Evolutionary conservation across 495 filamentous ascomycete genomes (phyloP).

Genomic region (Annulohypoxylon nitens): DNA sequence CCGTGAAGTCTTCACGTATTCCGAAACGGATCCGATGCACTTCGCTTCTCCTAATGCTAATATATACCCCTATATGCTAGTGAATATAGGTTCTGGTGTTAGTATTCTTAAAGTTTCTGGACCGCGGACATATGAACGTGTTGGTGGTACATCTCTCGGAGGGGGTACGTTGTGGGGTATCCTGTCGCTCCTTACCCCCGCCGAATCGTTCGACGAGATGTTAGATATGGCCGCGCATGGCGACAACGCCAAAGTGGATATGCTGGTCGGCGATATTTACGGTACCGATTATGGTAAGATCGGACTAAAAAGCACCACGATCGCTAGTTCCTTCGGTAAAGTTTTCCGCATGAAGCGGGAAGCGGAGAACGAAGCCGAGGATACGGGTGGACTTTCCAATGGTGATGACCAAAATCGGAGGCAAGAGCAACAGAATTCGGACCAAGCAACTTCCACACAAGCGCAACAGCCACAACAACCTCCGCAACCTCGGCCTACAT

Average conservation of each 20-base stretch:
- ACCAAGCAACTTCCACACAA: constrained; percentile 33
- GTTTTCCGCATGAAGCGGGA: constrained; percentile 86
- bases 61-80: constrained; percentile 95
- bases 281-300: constrained; percentile 96
- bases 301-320: constrained; percentile 90
- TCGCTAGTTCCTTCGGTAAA: constrained; percentile 96
- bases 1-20: constrained; percentile 95
- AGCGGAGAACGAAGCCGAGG: constrained; percentile 82
- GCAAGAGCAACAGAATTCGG: constrained; percentile 31
- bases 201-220: constrained; percentile 95
- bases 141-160: constrained; percentile 94
- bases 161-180: constrained; percentile 97
- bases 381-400: constrained; percentile 72
- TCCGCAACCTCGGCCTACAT: constrained; percentile 33
- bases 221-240: constrained; percentile 91
- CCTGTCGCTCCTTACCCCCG: constrained; percentile 88
- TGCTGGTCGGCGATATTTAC: constrained; percentile 98
- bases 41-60: constrained; percentile 77
- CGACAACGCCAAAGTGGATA: constrained; percentile 92
- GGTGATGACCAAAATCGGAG: constrained; percentile 57
- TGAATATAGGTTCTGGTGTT: constrained; percentile 99
- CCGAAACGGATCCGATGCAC: constrained; percentile 86
- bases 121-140: constrained; percentile 83
- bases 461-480: constrained; percentile 10
- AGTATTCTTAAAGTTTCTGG: constrained; percentile 98